phyloP scores from a whole-genome alignment of 1,139 yeast species.

The Hansenula anomala region DNA sequence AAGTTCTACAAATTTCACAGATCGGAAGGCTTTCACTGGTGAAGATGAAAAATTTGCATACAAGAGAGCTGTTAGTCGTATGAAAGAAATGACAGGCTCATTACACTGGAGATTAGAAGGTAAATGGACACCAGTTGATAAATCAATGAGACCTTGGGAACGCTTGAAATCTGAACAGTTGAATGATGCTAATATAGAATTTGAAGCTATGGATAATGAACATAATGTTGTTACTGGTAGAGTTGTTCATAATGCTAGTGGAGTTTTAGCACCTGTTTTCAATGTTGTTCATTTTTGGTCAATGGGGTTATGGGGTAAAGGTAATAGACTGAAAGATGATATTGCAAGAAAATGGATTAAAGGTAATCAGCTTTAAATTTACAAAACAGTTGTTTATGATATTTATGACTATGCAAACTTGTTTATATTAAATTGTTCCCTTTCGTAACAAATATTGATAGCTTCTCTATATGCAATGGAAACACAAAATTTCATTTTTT shows the following conservation, averaged over 20 bases:
- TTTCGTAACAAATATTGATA: too few species aligned
- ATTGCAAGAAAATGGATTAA: slow-evolving; percentile 48
- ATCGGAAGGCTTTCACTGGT: slow-evolving; percentile 60
- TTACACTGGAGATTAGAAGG: slow-evolving; percentile 42
- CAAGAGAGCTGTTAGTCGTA: slow-evolving; percentile 64
- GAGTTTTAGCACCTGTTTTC: slow-evolving; percentile 43
- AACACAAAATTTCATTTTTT: too few species aligned
- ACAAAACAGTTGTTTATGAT: not conserved
- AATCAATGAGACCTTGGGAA: slow-evolving; percentile 61
- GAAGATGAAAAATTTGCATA: slow-evolving; percentile 77
- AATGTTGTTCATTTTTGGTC: slow-evolving; percentile 58
- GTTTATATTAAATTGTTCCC: too few species aligned
- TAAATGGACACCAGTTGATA: slow-evolving; percentile 54
- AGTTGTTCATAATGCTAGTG: slow-evolving; percentile 7
- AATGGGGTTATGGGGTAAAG: slow-evolving; percentile 58
- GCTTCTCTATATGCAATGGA: too few species aligned
- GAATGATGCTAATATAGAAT: not conserved
- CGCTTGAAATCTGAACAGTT: slow-evolving; percentile 5
- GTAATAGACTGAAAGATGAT: slow-evolving; percentile 43
- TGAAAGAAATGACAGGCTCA: slow-evolving; percentile 63
- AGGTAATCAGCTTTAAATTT: slow-evolving; percentile 22
- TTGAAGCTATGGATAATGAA: slow-evolving; percentile 6
- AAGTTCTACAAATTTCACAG: slow-evolving; percentile 35
- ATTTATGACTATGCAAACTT: not conserved
- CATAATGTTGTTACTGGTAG: slow-evolving; percentile 9